Percentiles rank a stretch among this genome's conserved stretches.
Evolutionary conservation across 257 asterid genomes (phyloP).

Genomic region (Eustoma russellianum): DNA sequence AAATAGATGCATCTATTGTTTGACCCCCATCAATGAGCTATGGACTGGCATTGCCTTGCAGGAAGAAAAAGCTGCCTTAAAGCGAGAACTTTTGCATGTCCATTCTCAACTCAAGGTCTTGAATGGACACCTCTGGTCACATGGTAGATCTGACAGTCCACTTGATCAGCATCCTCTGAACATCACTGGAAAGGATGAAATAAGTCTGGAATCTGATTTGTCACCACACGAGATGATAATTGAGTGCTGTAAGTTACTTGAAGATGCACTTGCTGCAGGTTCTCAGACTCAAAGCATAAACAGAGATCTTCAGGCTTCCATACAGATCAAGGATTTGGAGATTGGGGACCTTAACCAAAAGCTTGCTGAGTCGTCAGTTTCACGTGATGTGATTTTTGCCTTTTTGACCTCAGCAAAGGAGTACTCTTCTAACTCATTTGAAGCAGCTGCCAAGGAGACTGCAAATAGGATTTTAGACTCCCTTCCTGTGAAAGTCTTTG

Average conservation of each 20-base stretch:
- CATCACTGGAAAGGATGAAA: slow-evolving; percentile 6
- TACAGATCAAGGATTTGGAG: slow-evolving; percentile 48
- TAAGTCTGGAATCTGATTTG: slow-evolving; percentile 20
- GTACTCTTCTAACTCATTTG: slow-evolving; percentile 23
- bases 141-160: too few relatives aligned
- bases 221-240: slow-evolving; percentile 45
- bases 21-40: slow-evolving; percentile 7
- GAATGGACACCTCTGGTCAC: slow-evolving; percentile 17
- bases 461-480: slow-evolving; percentile 46
- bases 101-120: slow-evolving; percentile 34
- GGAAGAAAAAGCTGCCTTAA: slow-evolving; percentile 50
- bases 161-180: slow-evolving; percentile 13
- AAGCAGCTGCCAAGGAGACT: slow-evolving; percentile 36
- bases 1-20: neutral
- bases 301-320: slow-evolving; percentile 36
- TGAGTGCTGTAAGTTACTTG: slow-evolving; percentile 39
- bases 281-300: slow-evolving; percentile 26
- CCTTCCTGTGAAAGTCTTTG: slow-evolving; percentile 30
- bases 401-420: slow-evolving; percentile 26
- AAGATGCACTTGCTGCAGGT: slow-evolving; percentile 23
- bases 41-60: slow-evolving; percentile 26
- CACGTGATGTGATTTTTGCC: slow-evolving; percentile 22
- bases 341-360: slow-evolving; percentile 48
- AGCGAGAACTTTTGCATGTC: slow-evolving; percentile 39
- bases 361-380: slow-evolving; percentile 39